Evolutionary conservation across 2,329 filamentous ascomycete genomes (phyloP), one percentile per base, ranked within the genome.

Genomic region (Didymella exigua): DNA sequence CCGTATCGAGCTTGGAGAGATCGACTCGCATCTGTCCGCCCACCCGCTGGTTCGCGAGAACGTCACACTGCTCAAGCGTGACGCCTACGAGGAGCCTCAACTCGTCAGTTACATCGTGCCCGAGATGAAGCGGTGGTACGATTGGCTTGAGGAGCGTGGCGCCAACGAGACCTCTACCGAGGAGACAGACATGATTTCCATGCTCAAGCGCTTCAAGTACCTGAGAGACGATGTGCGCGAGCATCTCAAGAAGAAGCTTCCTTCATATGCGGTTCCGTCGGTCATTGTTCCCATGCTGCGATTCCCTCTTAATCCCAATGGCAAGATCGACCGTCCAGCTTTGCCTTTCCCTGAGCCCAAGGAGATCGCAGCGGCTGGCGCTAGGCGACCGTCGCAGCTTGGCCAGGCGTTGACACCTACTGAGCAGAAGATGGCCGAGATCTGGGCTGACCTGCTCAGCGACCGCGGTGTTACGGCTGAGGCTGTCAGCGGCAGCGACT

Each of bases 51-150:
- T 98, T 21, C 84, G 91, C 34, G 93, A 98, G 62, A 91, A 89
- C 75, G 87, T 91, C 63, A 98, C 93, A 0, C 78, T 98, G 2
- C 86, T 98, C 4, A 85, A 91, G 73, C 86, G 91, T 75, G 88
- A 96, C 76, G 87, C 88, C 66, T 86, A 92, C 71, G 91, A 96
- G 73, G 93, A 97, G 73, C 89, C 86, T 14, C 93, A 84, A 0
- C 80, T 98, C 18, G 90, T 96, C 65, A 96, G 88, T 73, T 97
- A 97, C 74, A 85, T 96, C 56, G 92, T 97, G 3, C 91, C 93
- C 9, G 89, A 96, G 65, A 82, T 86, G 75, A 82, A 83, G 59
- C 84, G 88, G 62, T 96, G 91, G 91, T 77, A 81, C 36, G 77
- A 83, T 18, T 93, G 86, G 84, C 79, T 93, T 26, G 75, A 84